These are phyloP conservation scores for Ceratobasidium sp. DNA, from an alignment of 1,284 basidiomycete genomes.

Conservation along the genomic window DNA sequence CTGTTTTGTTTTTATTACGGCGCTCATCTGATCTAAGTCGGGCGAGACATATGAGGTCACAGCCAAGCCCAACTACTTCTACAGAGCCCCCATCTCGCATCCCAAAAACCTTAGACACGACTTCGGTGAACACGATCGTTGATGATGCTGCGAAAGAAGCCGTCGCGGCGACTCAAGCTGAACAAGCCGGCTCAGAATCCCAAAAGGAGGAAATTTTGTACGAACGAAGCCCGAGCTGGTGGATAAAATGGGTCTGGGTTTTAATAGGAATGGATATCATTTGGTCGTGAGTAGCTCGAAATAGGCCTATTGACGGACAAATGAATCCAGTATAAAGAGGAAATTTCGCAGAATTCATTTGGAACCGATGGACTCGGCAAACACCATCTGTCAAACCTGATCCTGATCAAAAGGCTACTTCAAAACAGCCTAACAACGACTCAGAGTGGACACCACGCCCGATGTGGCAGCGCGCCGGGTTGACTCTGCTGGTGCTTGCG, in stretches of 20 bases:
- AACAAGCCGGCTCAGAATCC: not conserved
- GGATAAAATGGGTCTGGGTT: conserved; percentile 45
- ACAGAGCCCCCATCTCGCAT: conserved; percentile 41
- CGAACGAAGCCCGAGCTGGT: conserved; percentile 39
- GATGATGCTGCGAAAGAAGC: conserved; percentile 23
- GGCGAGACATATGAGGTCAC: conserved; percentile 34
- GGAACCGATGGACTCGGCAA: conserved; percentile 40
- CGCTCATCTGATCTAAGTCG: conserved; percentile 24
- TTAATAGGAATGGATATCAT: conserved; percentile 41
- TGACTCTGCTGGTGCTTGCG: conserved; percentile 30
- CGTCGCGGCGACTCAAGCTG: not conserved
- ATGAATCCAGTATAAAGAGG: conserved; percentile 9
- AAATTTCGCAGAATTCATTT: conserved; percentile 44
- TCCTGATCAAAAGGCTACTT: not conserved
- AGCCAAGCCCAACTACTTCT: conserved; percentile 29
- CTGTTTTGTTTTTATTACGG: conserved; percentile 17
- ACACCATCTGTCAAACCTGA: not conserved
- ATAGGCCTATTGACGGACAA: not conserved
- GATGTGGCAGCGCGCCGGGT: conserved; percentile 40
- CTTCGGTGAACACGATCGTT: not conserved
- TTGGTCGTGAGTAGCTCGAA: conserved; percentile 32
- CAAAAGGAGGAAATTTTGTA: conserved; percentile 35
- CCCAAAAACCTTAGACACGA: conserved; percentile 6
- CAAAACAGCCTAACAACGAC: conserved; percentile 12
- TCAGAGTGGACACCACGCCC: conserved; percentile 33